These are phyloP conservation scores for Escallonia rubra DNA, from an alignment of 129 eudicot genomes.

Conservation along the genomic window DNA sequence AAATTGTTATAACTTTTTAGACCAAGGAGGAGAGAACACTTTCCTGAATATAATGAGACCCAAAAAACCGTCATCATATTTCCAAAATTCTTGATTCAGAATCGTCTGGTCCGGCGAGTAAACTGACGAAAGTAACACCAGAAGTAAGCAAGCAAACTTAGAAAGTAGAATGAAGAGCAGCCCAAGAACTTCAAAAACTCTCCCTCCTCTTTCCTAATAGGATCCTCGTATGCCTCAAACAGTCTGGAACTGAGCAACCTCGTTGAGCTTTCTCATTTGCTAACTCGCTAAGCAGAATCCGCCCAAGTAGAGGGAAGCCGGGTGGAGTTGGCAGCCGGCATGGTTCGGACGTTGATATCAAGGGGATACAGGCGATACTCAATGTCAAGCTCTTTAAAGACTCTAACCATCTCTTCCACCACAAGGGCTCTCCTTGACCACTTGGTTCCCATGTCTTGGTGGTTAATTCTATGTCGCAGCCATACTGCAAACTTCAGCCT, in stretches of 20 bases:
- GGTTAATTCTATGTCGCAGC: slow-evolving; percentile 72
- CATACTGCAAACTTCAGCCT: slow-evolving; percentile 55
- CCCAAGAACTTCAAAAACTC: too few species aligned
- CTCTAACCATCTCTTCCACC: slow-evolving; percentile 62
- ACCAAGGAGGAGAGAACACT: too few species aligned
- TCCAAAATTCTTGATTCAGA: too few species aligned
- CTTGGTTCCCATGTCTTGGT: slow-evolving; percentile 72
- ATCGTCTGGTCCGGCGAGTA: too few species aligned
- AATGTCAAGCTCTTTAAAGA: slow-evolving; percentile 64
- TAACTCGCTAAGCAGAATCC: slow-evolving; percentile 1
- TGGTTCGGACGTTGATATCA: slow-evolving; percentile 43
- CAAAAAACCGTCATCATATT: too few species aligned
- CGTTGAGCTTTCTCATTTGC: neutral
- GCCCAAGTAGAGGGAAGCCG: slow-evolving; percentile 59
- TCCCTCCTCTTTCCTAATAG: neutral
- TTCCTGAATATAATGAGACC: too few species aligned
- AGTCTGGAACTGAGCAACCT: neutral
- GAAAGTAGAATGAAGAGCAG: too few species aligned
- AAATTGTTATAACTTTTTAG: too few species aligned
- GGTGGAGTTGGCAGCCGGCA: slow-evolving; percentile 39
- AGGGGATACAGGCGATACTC: slow-evolving; percentile 66
- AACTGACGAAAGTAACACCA: too few species aligned
- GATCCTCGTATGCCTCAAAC: neutral
- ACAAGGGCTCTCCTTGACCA: slow-evolving; percentile 53
- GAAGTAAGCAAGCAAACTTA: too few species aligned